Percentiles rank a stretch among this genome's conserved stretches.
These are phyloP conservation scores for Cercospora sp. DNA, from an alignment of 2,329 filamentous ascomycete genomes.

Conservation along the genomic window DNA sequence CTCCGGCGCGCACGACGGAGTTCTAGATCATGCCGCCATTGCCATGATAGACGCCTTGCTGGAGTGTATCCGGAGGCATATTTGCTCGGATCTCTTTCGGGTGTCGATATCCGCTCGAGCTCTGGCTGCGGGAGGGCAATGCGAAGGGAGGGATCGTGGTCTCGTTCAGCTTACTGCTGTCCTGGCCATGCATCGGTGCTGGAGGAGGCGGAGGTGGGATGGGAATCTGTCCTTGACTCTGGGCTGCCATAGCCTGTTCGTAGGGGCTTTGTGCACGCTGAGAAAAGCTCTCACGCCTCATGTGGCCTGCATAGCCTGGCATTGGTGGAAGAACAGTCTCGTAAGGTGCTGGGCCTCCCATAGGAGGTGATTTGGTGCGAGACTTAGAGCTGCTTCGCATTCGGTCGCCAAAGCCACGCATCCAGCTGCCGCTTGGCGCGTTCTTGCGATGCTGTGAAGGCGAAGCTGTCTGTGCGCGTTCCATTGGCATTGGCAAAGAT, in stretches of 20 bases:
- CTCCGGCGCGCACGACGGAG: not conserved
- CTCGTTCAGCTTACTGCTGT: slow-evolving; percentile 38
- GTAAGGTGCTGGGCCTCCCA: slow-evolving; percentile 28
- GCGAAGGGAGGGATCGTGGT: slow-evolving; percentile 43
- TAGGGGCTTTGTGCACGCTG: slow-evolving; percentile 35
- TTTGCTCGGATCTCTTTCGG: slow-evolving; percentile 52
- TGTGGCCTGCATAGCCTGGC: slow-evolving; percentile 15
- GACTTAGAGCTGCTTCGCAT: slow-evolving; percentile 60
- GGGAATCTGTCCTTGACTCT: slow-evolving; percentile 25
- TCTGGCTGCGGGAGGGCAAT: slow-evolving; percentile 29
- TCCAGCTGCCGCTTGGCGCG: slow-evolving; percentile 58
- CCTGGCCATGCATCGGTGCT: slow-evolving; percentile 30
- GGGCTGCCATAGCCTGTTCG: slow-evolving; percentile 36
- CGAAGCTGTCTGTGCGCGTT: slow-evolving; percentile 35
- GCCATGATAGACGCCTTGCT: slow-evolving; percentile 44
- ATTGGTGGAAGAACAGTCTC: slow-evolving; percentile 19
- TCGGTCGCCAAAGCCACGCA: slow-evolving; percentile 57
- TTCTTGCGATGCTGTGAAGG: slow-evolving; percentile 41
- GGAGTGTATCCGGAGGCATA: slow-evolving; percentile 50
- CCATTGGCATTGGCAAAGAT: slow-evolving; percentile 33
- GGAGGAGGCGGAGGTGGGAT: slow-evolving; percentile 41
- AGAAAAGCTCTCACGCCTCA: slow-evolving; percentile 24
- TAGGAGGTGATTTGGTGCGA: slow-evolving; percentile 51
- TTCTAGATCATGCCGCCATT: slow-evolving; percentile 34
- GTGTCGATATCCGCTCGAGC: slow-evolving; percentile 39